phyloP scores from a whole-genome alignment of 768 basidiomycete genomes.

The Coprinopsis sp. region DNA sequence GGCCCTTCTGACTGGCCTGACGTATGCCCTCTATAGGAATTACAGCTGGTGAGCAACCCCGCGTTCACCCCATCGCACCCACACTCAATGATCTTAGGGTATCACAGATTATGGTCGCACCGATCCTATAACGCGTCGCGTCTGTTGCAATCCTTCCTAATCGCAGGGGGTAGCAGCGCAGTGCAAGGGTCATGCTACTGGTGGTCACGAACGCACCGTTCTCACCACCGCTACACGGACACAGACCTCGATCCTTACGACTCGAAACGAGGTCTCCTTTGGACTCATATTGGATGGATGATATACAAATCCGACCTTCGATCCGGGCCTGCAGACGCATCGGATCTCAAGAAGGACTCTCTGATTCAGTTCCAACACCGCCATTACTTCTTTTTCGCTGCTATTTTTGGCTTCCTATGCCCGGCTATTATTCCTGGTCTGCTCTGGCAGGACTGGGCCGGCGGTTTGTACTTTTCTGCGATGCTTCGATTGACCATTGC shows the following conservation, averaged over 20 bases:
- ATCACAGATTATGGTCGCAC: constrained; percentile 86
- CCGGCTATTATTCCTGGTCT: constrained; percentile 68
- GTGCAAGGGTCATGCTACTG: constrained; percentile 85
- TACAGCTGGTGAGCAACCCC: constrained; percentile 37
- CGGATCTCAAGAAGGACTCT: constrained; percentile 64
- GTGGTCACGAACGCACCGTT: constrained; percentile 83
- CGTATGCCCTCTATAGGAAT: constrained; percentile 32
- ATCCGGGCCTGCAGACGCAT: constrained; percentile 67
- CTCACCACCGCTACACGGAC: constrained; percentile 81
- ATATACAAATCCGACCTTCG: constrained; percentile 67
- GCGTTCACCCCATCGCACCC: not conserved
- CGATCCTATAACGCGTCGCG: constrained; percentile 73
- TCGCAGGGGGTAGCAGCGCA: constrained; percentile 74
- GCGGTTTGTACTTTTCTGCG: constrained; percentile 75
- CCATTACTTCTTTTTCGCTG: constrained; percentile 59
- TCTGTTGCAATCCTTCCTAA: constrained; percentile 66
- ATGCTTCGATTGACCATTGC: constrained; percentile 67
- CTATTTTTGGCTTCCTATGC: constrained; percentile 66
- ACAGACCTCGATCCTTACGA: constrained; percentile 85
- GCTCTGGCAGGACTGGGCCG: constrained; percentile 70
- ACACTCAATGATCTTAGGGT: constrained; percentile 38
- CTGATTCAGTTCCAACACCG: constrained; percentile 77
- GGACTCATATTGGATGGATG: constrained; percentile 86
- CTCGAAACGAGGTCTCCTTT: constrained; percentile 69
- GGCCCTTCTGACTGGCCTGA: not conserved